These are phyloP conservation scores for Fraxinus anomala DNA, from an alignment of 257 asterid species.

Conservation along the genomic window DNA sequence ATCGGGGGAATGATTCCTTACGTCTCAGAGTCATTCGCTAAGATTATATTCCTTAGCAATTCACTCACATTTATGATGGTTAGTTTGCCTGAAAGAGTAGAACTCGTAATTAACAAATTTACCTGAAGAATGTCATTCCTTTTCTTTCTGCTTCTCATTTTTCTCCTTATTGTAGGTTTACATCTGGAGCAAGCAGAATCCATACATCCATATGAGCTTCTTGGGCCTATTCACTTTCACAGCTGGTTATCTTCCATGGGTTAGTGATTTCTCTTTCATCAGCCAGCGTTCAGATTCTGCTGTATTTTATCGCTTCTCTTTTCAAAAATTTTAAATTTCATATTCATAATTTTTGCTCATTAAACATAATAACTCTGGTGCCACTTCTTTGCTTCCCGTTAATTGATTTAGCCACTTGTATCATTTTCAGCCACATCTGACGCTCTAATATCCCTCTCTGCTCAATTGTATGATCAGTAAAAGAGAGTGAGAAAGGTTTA, in stretches of 20 bases:
- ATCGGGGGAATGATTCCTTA: slow-evolving; percentile 97
- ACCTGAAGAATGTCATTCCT: not conserved
- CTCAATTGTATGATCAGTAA: not conserved
- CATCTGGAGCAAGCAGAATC: slow-evolving; percentile 99
- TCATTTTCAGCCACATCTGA: slow-evolving; percentile 13
- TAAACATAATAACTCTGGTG: not conserved
- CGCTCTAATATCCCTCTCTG: slow-evolving; percentile 16
- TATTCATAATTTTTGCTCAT: not conserved
- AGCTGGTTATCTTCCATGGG: slow-evolving; percentile 99
- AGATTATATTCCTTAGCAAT: slow-evolving; percentile 95
- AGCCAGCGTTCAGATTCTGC: slow-evolving; percentile 23
- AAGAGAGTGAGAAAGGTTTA: not conserved
- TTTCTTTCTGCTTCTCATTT: slow-evolving; percentile 5
- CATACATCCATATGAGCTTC: slow-evolving; percentile 96
- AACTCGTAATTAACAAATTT: slow-evolving; percentile 1
- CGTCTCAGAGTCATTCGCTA: slow-evolving; percentile 90
- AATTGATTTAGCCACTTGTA: not conserved
- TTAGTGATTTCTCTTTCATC: slow-evolving; percentile 40
- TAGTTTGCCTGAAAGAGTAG: slow-evolving; percentile 33
- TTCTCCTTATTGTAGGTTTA: slow-evolving; percentile 61
- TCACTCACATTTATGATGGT: slow-evolving; percentile 99
- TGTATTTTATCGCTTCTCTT: slow-evolving; percentile 11
- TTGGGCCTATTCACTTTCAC: slow-evolving; percentile 97
- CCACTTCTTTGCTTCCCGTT: not conserved
- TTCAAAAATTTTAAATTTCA: not conserved